Evolutionary conservation across 371 early-diverging fungal genomes (phyloP).

Genomic region (Gilbertella persicaria): DNA sequence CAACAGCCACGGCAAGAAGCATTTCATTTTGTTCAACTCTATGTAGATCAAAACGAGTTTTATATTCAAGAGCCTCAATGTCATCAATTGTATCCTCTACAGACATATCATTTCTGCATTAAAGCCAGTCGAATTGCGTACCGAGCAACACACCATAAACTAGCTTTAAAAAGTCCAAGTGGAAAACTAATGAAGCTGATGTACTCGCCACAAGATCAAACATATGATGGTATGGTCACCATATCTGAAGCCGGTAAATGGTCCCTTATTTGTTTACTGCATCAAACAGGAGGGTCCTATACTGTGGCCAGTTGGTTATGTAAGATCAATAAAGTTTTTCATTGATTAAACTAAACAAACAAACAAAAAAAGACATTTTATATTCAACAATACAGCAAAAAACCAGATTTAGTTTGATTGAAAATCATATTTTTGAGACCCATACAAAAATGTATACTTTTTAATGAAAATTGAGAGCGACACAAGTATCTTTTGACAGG

Average conservation of each 20-base stretch:
- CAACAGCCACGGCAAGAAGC: not conserved
- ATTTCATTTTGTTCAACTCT: constrained; percentile 48
- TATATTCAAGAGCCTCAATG: constrained; percentile 52
- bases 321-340: constrained; percentile 1
- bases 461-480: too few relatives aligned
- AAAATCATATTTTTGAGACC: too few relatives aligned
- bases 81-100: constrained; percentile 44
- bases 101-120: constrained; percentile 42
- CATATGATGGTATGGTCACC: constrained; percentile 36
- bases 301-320: constrained; percentile 47
- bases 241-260: constrained; percentile 44
- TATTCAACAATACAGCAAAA: too few relatives aligned
- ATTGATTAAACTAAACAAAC: too few relatives aligned
- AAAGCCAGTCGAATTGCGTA: constrained; percentile 14
- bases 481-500: too few relatives aligned
- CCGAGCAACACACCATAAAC: constrained; percentile 32
- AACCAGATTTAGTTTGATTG: too few relatives aligned
- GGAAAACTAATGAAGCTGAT: constrained; percentile 42
- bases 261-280: constrained; percentile 42
- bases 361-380: too few relatives aligned
- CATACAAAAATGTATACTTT: too few relatives aligned
- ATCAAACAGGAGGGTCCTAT: constrained; percentile 43
- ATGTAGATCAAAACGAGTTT: constrained; percentile 35
- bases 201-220: constrained; percentile 48
- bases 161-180: constrained; percentile 45